Percentiles rank a stretch among this genome's conserved stretches.
Conservation (phyloP, 108 stramenopile genomes). For the Nitzschia putrida region DNA sequence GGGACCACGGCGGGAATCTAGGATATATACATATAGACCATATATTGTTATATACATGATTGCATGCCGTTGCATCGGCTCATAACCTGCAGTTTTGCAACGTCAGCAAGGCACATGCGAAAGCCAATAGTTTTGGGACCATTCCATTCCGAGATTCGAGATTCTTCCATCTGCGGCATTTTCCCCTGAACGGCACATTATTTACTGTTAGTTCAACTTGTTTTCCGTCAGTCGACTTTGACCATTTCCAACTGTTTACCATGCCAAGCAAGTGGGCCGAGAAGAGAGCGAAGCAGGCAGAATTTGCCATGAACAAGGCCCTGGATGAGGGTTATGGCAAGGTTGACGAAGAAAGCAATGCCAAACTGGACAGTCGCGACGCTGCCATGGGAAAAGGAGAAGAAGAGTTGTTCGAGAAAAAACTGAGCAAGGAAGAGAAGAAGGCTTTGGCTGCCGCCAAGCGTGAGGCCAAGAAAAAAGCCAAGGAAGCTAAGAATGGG, state of each 20-base stretch:
- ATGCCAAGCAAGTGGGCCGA: slow-evolving; percentile 57
- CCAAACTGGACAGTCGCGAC: slow-evolving; percentile 61
- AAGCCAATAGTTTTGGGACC: too few species aligned
- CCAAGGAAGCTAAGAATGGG: slow-evolving; percentile 41
- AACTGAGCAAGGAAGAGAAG: slow-evolving; percentile 90
- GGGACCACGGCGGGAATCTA: too few species aligned
- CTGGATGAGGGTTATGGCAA: slow-evolving; percentile 74
- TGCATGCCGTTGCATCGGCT: too few species aligned
- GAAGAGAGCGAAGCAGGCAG: slow-evolving; percentile 66
- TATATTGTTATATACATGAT: too few species aligned
- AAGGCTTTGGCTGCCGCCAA: slow-evolving; percentile 85
- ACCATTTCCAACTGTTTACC: background rate
- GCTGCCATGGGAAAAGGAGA: slow-evolving; percentile 92
- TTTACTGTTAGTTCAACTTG: too few species aligned
- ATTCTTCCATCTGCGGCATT: too few species aligned
- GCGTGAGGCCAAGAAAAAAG: slow-evolving; percentile 89
- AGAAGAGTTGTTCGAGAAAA: slow-evolving; percentile 89
- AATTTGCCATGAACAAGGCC: slow-evolving; percentile 62
- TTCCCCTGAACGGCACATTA: too few species aligned
- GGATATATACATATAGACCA: too few species aligned
- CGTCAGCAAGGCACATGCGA: too few species aligned
- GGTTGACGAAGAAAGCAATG: slow-evolving; percentile 57
- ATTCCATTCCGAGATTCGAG: too few species aligned
- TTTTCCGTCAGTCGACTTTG: too few species aligned
- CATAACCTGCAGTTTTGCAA: too few species aligned